These are phyloP conservation scores for Ustilago xerochloae DNA, from an alignment of 1,284 basidiomycete genomes.

Conservation along the genomic window DNA sequence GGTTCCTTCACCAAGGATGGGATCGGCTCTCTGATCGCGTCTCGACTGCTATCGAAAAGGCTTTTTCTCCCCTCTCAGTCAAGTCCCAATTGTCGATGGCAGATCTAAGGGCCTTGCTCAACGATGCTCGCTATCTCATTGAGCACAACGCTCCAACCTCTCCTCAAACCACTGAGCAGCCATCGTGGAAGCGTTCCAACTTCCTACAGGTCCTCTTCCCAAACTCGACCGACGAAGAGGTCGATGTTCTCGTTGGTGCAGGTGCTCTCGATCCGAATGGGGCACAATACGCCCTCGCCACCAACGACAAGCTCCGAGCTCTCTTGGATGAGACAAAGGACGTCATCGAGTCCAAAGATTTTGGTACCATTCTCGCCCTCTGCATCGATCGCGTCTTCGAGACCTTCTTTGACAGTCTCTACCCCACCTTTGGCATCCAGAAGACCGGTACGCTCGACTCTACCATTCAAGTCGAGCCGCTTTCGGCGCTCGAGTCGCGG, in stretches of 20 bases:
- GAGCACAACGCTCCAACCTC: slow-evolving; percentile 18
- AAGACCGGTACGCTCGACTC: slow-evolving; percentile 22
- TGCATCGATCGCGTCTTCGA: slow-evolving; percentile 78
- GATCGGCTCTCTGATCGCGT: slow-evolving; percentile 81
- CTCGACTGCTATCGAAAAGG: slow-evolving; percentile 79
- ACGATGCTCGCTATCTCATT: slow-evolving; percentile 31
- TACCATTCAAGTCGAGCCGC: slow-evolving; percentile 27
- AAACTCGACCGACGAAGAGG: slow-evolving; percentile 49
- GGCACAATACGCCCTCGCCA: slow-evolving; percentile 13
- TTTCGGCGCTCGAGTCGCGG: slow-evolving; percentile 70
- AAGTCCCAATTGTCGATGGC: slow-evolving; percentile 78
- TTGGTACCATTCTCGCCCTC: slow-evolving; percentile 76
- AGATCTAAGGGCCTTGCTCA: slow-evolving; percentile 73
- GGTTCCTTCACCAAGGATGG: slow-evolving; percentile 90
- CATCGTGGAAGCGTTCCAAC: slow-evolving; percentile 25
- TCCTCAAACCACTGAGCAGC: slow-evolving; percentile 4
- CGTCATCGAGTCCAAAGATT: slow-evolving; percentile 77
- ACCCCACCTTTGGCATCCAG: slow-evolving; percentile 64
- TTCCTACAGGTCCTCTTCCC: slow-evolving; percentile 60
- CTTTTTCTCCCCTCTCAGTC: slow-evolving; percentile 78
- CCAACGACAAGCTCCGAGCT: slow-evolving; percentile 73
- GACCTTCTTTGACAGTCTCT: slow-evolving; percentile 73
- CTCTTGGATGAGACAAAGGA: slow-evolving; percentile 79
- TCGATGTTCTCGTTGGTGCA: slow-evolving; percentile 58
- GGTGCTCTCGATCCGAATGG: slow-evolving; percentile 50